Evolutionary conservation across 345 rosid species (phyloP).

Genomic region (Gossypium anomalum): DNA sequence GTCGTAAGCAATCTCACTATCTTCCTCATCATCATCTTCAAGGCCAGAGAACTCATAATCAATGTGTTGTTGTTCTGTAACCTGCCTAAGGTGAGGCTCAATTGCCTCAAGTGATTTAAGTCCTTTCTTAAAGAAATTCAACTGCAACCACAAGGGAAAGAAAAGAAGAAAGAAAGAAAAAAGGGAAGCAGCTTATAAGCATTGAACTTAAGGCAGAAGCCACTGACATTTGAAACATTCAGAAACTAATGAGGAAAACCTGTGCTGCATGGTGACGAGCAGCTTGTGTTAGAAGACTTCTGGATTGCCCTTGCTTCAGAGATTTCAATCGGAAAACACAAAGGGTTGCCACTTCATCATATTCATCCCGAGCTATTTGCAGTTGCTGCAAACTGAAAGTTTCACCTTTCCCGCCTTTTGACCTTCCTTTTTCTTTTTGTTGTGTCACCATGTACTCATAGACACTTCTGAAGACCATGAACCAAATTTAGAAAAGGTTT

Average conservation of each 20-base stretch:
- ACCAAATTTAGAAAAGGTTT: conserved; percentile 23
- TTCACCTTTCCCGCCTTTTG: conserved; percentile 72
- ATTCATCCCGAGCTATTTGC: conserved; percentile 72
- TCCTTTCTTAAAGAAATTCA: conserved; percentile 77
- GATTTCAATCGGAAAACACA: conserved; percentile 89
- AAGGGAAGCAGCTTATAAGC: conserved; percentile 6
- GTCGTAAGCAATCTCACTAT: conserved; percentile 37
- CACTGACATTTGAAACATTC: conserved; percentile 3
- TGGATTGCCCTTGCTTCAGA: conserved; percentile 83
- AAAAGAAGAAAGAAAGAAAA: conserved; percentile 9
- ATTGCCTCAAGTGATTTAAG: conserved; percentile 79
- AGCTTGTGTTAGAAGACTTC: conserved; percentile 91
- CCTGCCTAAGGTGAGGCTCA: conserved; percentile 56
- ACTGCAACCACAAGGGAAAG: conserved; percentile 41
- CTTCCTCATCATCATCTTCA: conserved; percentile 56
- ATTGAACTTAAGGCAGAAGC: conserved; percentile 1
- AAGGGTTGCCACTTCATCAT: conserved; percentile 73
- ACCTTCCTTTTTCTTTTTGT: conserved; percentile 76
- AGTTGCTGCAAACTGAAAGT: conserved; percentile 45
- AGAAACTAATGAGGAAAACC: conserved; percentile 38
- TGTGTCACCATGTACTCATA: conserved; percentile 71
- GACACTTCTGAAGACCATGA: conserved; percentile 50
- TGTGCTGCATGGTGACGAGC: conserved; percentile 97
- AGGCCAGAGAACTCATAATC: conserved; percentile 71
- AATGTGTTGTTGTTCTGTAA: conserved; percentile 74